Base-by-base conservation (phyloP, 148 eudicot genomes). In the Spergularia bocconei region DNA sequence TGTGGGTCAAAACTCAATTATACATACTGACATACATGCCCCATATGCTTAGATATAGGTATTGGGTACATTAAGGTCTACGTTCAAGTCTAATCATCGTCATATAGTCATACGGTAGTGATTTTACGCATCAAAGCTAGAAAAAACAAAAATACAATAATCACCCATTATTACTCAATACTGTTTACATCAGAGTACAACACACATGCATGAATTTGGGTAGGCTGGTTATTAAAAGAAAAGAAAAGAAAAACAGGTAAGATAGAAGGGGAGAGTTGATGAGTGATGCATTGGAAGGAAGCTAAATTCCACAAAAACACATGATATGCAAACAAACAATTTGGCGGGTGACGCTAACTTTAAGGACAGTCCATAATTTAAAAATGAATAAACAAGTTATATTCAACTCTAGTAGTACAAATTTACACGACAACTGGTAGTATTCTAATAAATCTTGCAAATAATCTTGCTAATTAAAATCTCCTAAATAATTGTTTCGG, bases 1-100 rank as follows among this genome's bases (percentile, higher is more conserved):
- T 66, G 85, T 53, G 80, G 85, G 85, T 83, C 88, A 88, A 75
- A 65, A 21, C 38, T 74, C 63, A 61, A 70, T 80, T 16, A 56
- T 80, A 53, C 19, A 10, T 33, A 67, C 14, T 15, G 47, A n/a
- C 33, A n/a, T n/a, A n/a, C n/a, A n/a, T n/a, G n/a, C n/a, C n/a
- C n/a, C 36, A 13, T 4, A 3, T 36, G 39, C 64, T 61, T 17
- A 17, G 13, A 11, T 61, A 36, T 11, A 13, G 15, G 14, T 23
- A 56, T 56, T 56, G n/a, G 4, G n/a, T 57, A 23, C 20, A 58
- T 58, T 17, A 21, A 21, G 60, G 20, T 4, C 21, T n/a, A n/a
- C n/a, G n/a, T n/a, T n/a, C n/a, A n/a, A n/a, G n/a, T n/a, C n/a
- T n/a, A n/a, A n/a, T n/a, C n/a, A n/a, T n/a, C n/a, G n/a, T n/a